Conservation (phyloP, 352 stramenopile species). For the Phytopythium vexans region DNA sequence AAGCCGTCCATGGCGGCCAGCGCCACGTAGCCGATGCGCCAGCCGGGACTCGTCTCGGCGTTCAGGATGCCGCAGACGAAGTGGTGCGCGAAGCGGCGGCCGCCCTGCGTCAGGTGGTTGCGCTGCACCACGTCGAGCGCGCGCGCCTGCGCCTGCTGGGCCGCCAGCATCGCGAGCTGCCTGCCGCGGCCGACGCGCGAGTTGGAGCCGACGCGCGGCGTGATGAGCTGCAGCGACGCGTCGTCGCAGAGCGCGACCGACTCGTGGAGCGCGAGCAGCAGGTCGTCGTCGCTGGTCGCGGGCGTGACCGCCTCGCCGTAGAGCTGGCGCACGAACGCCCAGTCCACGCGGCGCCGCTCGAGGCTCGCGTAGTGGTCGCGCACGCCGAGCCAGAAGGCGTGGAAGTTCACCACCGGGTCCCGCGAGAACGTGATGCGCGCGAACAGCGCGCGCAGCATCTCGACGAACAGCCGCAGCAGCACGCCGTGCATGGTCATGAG, state of each 20-base stretch:
- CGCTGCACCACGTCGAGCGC: conserved; percentile 47
- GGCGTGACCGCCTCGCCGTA: conserved; percentile 63
- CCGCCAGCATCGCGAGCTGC: conserved; percentile 24
- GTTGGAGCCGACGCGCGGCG: conserved; percentile 23
- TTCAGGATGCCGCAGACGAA: conserved; percentile 73
- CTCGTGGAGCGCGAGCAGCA: conserved; percentile 77
- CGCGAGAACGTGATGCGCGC: conserved; percentile 61
- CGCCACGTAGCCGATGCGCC: conserved; percentile 75
- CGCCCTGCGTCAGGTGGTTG: conserved; percentile 53
- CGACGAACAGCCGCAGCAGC: conserved; percentile 61
- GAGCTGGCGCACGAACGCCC: conserved; percentile 64
- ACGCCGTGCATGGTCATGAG: conserved; percentile 76
- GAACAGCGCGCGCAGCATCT: conserved; percentile 62
- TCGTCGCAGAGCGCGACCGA: conserved; percentile 72
- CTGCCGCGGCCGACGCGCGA: conserved; percentile 2
- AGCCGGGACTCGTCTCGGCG: conserved; percentile 65
- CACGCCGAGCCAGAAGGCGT: conserved; percentile 67
- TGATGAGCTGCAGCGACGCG: conserved; percentile 37
- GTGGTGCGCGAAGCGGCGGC: conserved; percentile 55
- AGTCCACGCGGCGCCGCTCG: conserved; percentile 45
- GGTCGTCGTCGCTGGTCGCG: conserved; percentile 69
- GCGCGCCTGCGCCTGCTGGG: conserved; percentile 28
- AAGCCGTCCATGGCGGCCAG: conserved; percentile 76
- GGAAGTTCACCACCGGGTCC: conserved; percentile 70
- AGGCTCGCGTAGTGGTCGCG: conserved; percentile 69